Evolutionary conservation across 176 grass and related monocot genomes (phyloP).

Genomic region (Musa schizocarpa): DNA sequence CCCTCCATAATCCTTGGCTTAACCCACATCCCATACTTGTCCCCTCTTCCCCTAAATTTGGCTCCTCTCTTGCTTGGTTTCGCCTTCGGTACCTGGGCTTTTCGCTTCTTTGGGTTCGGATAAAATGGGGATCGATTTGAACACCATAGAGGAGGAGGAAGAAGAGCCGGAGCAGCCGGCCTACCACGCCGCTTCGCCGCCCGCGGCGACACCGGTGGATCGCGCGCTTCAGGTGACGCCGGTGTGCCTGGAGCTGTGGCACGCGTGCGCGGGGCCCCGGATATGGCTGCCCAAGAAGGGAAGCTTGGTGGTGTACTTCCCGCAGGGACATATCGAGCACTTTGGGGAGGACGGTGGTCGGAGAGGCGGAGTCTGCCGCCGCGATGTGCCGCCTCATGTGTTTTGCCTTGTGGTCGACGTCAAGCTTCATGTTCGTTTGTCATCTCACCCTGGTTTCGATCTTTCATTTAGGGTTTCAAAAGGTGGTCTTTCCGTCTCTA

Average conservation of each 20-base stretch:
- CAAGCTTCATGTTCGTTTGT: constrained; percentile 49
- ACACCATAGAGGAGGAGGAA: constrained; percentile 61
- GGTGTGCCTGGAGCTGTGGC: constrained; percentile 17
- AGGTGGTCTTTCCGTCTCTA: neutral
- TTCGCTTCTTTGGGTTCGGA: constrained; percentile 9
- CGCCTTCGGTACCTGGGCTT: too few species aligned
- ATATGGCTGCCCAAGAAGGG: constrained; percentile 17
- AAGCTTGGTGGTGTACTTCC: constrained; percentile 19
- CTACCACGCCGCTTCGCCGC: neutral
- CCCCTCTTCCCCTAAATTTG: neutral
- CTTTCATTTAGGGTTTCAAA: neutral
- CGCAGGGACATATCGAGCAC: constrained; percentile 14
- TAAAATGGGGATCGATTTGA: constrained; percentile 52
- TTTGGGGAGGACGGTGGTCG: neutral
- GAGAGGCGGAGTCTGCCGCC: neutral
- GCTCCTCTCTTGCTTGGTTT: neutral
- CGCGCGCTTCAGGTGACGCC: neutral
- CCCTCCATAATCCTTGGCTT: constrained; percentile 37
- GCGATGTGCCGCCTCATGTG: constrained; percentile 46
- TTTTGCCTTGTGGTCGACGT: constrained; percentile 73
- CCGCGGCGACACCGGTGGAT: too few species aligned
- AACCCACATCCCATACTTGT: constrained; percentile 24
- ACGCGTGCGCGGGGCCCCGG: constrained; percentile 15
- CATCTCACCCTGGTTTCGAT: neutral
- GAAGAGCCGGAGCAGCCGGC: constrained; percentile 20